These are phyloP conservation scores for Vitis rotundifolia DNA, from an alignment of 164 flowering plant species.

Conservation along the genomic window DNA sequence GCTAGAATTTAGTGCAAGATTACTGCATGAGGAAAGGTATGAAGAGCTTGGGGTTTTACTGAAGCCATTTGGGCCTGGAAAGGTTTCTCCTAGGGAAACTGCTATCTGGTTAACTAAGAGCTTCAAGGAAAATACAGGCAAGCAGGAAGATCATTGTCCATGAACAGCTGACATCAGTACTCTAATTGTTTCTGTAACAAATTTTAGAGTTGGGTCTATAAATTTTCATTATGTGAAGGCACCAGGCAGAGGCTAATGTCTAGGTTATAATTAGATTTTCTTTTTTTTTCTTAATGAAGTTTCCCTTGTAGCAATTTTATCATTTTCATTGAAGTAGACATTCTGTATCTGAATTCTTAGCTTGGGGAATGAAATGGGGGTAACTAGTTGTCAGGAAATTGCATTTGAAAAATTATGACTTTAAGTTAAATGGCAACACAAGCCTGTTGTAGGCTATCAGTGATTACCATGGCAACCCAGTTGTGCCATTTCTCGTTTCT, in stretches of 20 bases:
- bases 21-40: conserved; percentile 81
- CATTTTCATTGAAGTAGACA: neutral
- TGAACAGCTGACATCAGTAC: neutral
- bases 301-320: neutral
- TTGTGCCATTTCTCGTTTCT: too few relatives aligned
- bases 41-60: conserved; percentile 86
- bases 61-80: conserved; percentile 95
- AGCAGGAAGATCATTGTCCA: conserved; percentile 23
- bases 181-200: conserved; percentile 2
- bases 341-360: neutral
- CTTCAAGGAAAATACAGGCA: conserved; percentile 70
- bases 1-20: conserved; percentile 90
- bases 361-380: conserved; percentile 1
- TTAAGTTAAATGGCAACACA: too few relatives aligned
- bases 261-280: conserved; percentile 4
- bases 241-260: conserved; percentile 9
- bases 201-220: conserved; percentile 3
- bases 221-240: conserved; percentile 1
- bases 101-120: conserved; percentile 98
- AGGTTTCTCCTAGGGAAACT: conserved; percentile 95
- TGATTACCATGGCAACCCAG: too few relatives aligned
- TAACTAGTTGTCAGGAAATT: neutral
- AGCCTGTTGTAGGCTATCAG: too few relatives aligned
- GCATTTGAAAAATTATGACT: neutral
- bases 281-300: neutral